phyloP scores from a whole-genome alignment of 2,329 filamentous ascomycete species.

The Epichloe sp. region DNA sequence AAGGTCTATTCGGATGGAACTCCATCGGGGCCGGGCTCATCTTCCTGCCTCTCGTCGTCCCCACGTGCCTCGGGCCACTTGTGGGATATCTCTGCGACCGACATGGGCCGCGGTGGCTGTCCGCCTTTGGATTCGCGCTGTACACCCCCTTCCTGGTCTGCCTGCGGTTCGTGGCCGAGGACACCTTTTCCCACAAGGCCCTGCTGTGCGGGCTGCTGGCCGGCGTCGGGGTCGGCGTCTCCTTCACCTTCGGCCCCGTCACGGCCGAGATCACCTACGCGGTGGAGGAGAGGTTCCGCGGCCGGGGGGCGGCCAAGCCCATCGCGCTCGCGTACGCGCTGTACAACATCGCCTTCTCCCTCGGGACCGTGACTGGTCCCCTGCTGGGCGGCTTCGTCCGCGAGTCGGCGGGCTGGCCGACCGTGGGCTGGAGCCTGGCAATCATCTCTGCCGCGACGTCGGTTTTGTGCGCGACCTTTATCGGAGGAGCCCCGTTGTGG shows the following conservation, averaged over 20 bases:
- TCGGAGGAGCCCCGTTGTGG: constrained; percentile 13
- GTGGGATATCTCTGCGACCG: constrained; percentile 19
- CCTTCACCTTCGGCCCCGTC: constrained; percentile 20
- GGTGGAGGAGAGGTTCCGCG: constrained; percentile 10
- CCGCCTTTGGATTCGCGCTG: constrained; percentile 19
- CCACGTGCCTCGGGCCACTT: constrained; percentile 18
- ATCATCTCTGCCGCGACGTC: constrained; percentile 16
- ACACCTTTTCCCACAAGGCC: constrained; percentile 17
- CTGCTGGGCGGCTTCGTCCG: constrained; percentile 22
- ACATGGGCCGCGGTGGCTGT: constrained; percentile 23
- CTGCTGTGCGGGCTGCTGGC: constrained; percentile 20
- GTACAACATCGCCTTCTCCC: constrained; percentile 23
- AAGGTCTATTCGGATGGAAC: constrained; percentile 18
- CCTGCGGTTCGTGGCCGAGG: constrained; percentile 19
- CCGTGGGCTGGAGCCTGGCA: constrained; percentile 20
- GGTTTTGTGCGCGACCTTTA: constrained; percentile 16
- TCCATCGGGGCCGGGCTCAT: constrained; percentile 21
- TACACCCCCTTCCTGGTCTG: constrained; percentile 21
- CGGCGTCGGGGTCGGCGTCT: constrained; percentile 17
- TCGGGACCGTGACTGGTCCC: constrained; percentile 19
- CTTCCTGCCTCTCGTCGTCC: constrained; percentile 21
- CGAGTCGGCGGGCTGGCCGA: constrained; percentile 19
- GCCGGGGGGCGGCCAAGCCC: constrained; percentile 9
- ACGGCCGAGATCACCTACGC: constrained; percentile 25
- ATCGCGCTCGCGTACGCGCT: constrained; percentile 23